Conservation (phyloP, 228 moss, liverwort and hornwort genomes). For the Sphagnum magellanicum region DNA sequence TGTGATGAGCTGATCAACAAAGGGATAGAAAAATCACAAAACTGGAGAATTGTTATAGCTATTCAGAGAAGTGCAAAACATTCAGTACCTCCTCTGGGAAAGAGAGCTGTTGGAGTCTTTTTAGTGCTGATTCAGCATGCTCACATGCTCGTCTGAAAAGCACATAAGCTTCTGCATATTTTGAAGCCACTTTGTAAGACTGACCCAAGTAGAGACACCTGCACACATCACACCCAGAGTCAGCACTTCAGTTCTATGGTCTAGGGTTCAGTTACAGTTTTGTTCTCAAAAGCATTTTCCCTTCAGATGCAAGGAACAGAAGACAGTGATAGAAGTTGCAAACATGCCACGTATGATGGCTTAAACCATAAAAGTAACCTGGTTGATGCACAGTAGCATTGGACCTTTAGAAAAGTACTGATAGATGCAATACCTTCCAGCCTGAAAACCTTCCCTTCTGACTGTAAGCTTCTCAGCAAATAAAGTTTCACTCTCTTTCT, state of each 20-base stretch:
- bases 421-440: slow-evolving; percentile 46
- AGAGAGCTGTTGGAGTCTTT: slow-evolving; percentile 14
- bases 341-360: not conserved
- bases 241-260: too few relatives aligned
- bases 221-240: slow-evolving; percentile 5
- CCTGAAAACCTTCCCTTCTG: slow-evolving; percentile 59
- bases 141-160: slow-evolving; percentile 65
- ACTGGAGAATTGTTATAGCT: not conserved
- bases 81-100: slow-evolving; percentile 21
- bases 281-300: too few relatives aligned
- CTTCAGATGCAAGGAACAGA: too few relatives aligned
- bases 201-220: slow-evolving; percentile 89
- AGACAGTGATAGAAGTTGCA: not conserved
- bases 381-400: not conserved
- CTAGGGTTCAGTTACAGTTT: too few relatives aligned
- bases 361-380: not conserved
- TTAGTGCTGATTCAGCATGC: slow-evolving; percentile 45
- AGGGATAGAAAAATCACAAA: not conserved
- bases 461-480: slow-evolving; percentile 74
- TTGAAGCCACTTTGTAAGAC: slow-evolving; percentile 67
- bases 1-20: not conserved
- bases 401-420: not conserved
- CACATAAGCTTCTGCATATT: slow-evolving; percentile 77
- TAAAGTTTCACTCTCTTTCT: slow-evolving; percentile 42
- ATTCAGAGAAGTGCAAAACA: not conserved